Evolutionary conservation across 139 green algal genomes (phyloP), one percentile per base, ranked within the genome.

Genomic region (Monoraphidium neglectum): DNA sequence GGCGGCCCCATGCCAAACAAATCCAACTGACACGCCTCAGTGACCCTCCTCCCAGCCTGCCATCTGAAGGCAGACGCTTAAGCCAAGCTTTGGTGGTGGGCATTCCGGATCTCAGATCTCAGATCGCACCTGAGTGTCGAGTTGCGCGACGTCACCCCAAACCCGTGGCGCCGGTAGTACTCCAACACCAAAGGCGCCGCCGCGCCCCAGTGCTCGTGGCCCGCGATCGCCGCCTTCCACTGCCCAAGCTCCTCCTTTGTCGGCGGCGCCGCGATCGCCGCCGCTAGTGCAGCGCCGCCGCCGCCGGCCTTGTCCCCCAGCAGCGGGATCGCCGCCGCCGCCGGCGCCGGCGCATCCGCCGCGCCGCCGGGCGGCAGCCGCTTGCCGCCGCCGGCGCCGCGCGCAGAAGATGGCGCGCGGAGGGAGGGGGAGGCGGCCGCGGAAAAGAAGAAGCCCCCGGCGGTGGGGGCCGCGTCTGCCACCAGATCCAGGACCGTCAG

Each of bases 131-230:
- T 79, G 2, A 90, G 76, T 1, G 83, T 65, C 24, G 74, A 63
- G 76, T 87, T 88, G 26, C 86, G 67, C 4, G 65, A 82, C 13
- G 86, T 90, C 49, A 90, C 81, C 30, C 86, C 86, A 78, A 87
- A 90, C n/a, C 86, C 86, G 63, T 90, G 81, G 30, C 64, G 61
- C 59, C 72, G 68, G 63, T 84, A 87, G 72, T 88, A 90, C 63
- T 84, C 68, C 49, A 56, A 36, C 68, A 90, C 56, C 56, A 87
- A 40, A 18, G 68, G 68, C 28, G 79, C 57, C n/a, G 81, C 86
- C 63, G 81, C 69, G 15, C 35, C 57, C 83, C 83, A 88, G 24
- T 16, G 23, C 36, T 83, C 76, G 62, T 87, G 83, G 68, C 73
- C 79, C 47, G 66, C 61, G 24, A 90, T 74, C n/a, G 59, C 73